Evolutionary conservation across 1,139 yeast species (phyloP), one percentile per base, ranked within the genome.

Genomic region (Trichomonascaceae sp.): DNA sequence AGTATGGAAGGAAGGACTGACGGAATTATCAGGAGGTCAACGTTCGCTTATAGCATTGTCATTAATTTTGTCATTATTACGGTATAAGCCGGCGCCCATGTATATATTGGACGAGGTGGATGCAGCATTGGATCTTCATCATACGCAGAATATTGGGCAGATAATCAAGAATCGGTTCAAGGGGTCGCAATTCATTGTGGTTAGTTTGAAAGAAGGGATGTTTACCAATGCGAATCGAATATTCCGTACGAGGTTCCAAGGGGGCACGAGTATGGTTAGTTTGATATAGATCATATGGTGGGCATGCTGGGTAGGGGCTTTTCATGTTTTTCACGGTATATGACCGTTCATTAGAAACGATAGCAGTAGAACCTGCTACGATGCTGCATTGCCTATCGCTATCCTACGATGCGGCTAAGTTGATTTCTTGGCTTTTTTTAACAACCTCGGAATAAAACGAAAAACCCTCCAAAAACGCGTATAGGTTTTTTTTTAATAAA

Each of bases 1-100:
- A 51, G 90, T 91, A 9, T 93, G 99, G 99, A 95, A 95, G 67
- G 96, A 91, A 63, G 87, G 96, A 63, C 78, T 95, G 60, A 95
- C 91, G 3, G 99, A 95, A 70, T 76, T 95, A 49, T 89, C 97
- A 15, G 99, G 99, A 56, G 99, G 99, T 32, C 99, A 95, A 70
- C 75, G 99, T 61, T 93, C 98, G 0, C 79, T 93, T 60, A 88
- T 91, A 61, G 99, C 99, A 0, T 74, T 93, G 51, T 87, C 98
- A 2, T 75, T 93, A 63, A 91, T 91, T 61, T 79, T 91, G 81
- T 96, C 98, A 0, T 74, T 93, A 57, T 75, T 93, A 54, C 96
- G 91, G 69, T 91, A 88, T 75, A 89, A 90, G 68, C 99, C 99
- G 1, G 98, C 99, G 0, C 99, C 99, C 10, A 88, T 93, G 96